Evolutionary conservation across 306 rosid species (phyloP).

Genomic region (Clitoria ternatea): DNA sequence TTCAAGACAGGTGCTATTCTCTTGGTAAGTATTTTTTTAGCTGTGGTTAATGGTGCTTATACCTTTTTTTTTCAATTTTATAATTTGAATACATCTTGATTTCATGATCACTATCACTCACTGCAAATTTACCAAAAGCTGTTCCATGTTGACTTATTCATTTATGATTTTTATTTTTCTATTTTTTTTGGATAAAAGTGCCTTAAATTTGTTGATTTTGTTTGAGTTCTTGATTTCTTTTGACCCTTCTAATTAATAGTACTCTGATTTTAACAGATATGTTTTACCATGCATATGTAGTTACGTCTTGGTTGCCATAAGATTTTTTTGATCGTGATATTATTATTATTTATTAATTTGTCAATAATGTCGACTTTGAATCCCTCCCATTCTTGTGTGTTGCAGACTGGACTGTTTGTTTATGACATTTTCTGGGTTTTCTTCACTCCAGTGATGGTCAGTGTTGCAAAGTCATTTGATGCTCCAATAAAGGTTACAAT

Average conservation of each 20-base stretch:
- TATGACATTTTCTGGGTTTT: constrained; percentile 93
- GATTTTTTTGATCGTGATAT: neutral
- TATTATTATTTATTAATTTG: neutral
- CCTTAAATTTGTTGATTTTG: neutral
- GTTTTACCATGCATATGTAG: neutral
- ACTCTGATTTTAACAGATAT: neutral
- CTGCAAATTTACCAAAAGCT: neutral
- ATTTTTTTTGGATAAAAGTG: neutral
- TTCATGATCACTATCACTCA: neutral
- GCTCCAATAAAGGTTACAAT: constrained; percentile 79
- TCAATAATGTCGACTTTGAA: constrained; percentile 16
- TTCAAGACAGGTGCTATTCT: constrained; percentile 98
- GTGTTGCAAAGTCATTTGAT: constrained; percentile 88
- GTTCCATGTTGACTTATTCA: neutral
- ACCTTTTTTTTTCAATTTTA: neutral
- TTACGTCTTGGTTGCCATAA: neutral
- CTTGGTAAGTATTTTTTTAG: constrained; percentile 52
- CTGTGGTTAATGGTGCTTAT: neutral
- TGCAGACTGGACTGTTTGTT: constrained; percentile 75
- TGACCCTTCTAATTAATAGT: neutral
- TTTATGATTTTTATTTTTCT: neutral
- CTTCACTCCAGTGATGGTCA: constrained; percentile 91
- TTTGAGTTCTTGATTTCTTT: neutral
- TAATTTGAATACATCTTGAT: neutral
- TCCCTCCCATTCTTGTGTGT: neutral